These are phyloP conservation scores for Stephania japonica DNA, from an alignment of 164 flowering plant genomes.

Conservation along the genomic window DNA sequence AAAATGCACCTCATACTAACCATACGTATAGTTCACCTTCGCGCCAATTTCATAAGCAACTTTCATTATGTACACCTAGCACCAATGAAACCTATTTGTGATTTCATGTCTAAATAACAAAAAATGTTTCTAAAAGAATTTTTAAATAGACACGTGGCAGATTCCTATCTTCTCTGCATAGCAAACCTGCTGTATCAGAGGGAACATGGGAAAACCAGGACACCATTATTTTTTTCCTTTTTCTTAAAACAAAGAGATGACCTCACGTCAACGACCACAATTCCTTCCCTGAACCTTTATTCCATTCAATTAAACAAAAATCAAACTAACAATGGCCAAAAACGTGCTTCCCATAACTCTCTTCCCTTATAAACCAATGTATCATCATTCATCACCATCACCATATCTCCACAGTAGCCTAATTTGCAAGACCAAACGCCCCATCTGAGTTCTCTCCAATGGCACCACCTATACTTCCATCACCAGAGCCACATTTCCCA, in stretches of 20 bases:
- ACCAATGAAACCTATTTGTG: too few species aligned
- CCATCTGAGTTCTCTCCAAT: background rate
- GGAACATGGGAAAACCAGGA: background rate
- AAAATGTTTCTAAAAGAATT: too few species aligned
- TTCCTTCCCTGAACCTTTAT: background rate
- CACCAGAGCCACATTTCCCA: background rate
- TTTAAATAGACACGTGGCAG: background rate
- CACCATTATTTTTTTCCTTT: too few species aligned
- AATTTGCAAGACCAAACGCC: background rate
- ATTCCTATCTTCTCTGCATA: background rate
- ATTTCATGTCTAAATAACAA: too few species aligned
- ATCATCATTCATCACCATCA: background rate
- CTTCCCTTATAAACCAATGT: background rate
- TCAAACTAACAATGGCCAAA: background rate
- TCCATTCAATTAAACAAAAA: too few species aligned
- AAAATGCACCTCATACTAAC: too few species aligned
- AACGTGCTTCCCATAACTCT: slow-evolving; percentile 3
- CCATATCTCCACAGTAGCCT: background rate
- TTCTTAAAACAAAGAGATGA: background rate
- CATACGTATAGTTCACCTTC: too few species aligned
- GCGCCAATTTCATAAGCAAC: too few species aligned
- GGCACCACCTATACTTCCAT: background rate
- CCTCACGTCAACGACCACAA: background rate
- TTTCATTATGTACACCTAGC: too few species aligned
- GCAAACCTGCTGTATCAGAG: background rate